phyloP scores from a whole-genome alignment of 768 basidiomycete genomes.

The Boletus sensibilis region DNA sequence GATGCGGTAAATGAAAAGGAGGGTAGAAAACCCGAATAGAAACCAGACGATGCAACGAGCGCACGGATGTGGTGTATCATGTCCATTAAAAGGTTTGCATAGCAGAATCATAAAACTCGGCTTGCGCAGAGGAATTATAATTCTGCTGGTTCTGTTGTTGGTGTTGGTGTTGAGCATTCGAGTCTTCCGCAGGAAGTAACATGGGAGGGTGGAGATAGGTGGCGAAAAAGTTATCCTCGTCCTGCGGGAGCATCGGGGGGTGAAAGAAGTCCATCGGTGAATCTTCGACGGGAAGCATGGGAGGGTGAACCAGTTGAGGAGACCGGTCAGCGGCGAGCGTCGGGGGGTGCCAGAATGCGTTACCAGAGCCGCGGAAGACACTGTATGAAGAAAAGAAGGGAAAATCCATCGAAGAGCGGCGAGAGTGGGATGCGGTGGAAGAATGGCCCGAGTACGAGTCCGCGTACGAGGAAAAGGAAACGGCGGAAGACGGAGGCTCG shows the following conservation, averaged over 20 bases:
- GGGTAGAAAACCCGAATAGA: constrained; percentile 2
- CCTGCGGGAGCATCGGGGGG: constrained; percentile 56
- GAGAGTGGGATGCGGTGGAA: constrained; percentile 56
- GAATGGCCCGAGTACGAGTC: constrained; percentile 62
- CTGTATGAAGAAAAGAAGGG: constrained; percentile 58
- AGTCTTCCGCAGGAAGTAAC: constrained; percentile 44
- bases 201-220: constrained; percentile 57
- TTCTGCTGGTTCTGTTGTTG: constrained; percentile 23
- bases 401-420: constrained; percentile 62
- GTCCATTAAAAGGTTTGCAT: constrained; percentile 35
- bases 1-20: background rate
- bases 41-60: constrained; percentile 6
- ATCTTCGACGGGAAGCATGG: constrained; percentile 64
- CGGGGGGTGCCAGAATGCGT: constrained; percentile 75
- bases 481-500: constrained; percentile 58
- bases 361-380: constrained; percentile 54
- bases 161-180: constrained; percentile 19
- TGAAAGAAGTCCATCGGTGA: constrained; percentile 74
- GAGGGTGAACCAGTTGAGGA: constrained; percentile 62
- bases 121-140: constrained; percentile 17
- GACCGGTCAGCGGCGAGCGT: constrained; percentile 63
- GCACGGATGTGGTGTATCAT: background rate
- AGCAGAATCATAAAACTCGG: constrained; percentile 36
- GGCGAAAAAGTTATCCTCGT: constrained; percentile 61
- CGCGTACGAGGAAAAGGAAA: constrained; percentile 59